Evolutionary conservation across 225 moss, liverwort and hornwort genomes (phyloP).

Genomic region (Antitrichia curtipendula): DNA sequence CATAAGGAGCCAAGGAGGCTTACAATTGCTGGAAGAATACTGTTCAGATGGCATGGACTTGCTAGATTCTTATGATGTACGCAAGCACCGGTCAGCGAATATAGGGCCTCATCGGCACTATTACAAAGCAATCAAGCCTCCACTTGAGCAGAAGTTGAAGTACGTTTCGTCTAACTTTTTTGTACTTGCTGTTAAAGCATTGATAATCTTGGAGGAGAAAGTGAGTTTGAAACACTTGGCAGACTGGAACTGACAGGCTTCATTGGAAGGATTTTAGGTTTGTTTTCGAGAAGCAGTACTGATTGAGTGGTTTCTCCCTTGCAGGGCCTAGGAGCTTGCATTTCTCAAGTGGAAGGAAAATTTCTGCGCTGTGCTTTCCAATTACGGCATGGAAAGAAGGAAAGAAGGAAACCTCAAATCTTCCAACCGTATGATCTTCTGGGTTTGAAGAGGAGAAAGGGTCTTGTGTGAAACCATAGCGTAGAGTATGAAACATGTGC

Average conservation of each 20-base stretch:
- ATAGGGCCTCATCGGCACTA: constrained; percentile 52
- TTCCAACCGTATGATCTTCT: not conserved
- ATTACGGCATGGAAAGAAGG: not conserved
- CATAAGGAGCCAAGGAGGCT: constrained; percentile 31
- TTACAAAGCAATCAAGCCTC: constrained; percentile 38
- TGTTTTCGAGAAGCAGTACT: not conserved
- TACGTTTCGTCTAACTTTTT: not conserved
- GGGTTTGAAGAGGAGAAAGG: not conserved
- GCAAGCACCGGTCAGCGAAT: constrained; percentile 17
- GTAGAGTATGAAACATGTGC: not conserved
- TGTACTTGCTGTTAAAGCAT: not conserved
- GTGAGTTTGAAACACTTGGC: not conserved
- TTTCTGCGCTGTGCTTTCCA: not conserved
- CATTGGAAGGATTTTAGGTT: not conserved
- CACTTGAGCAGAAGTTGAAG: constrained; percentile 37
- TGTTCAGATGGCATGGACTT: constrained; percentile 33
- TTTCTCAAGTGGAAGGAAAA: not conserved
- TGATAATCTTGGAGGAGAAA: not conserved
- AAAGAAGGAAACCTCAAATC: not conserved
- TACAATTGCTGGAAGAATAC: constrained; percentile 41
- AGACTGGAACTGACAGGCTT: not conserved
- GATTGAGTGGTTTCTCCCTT: not conserved
- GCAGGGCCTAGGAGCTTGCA: constrained; percentile 10
- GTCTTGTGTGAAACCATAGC: not conserved
- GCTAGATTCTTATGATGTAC: constrained; percentile 2